Evolutionary conservation across 768 basidiomycete genomes (phyloP), one percentile per base, ranked within the genome.

Genomic region (Dacryopinax primogenitus): DNA sequence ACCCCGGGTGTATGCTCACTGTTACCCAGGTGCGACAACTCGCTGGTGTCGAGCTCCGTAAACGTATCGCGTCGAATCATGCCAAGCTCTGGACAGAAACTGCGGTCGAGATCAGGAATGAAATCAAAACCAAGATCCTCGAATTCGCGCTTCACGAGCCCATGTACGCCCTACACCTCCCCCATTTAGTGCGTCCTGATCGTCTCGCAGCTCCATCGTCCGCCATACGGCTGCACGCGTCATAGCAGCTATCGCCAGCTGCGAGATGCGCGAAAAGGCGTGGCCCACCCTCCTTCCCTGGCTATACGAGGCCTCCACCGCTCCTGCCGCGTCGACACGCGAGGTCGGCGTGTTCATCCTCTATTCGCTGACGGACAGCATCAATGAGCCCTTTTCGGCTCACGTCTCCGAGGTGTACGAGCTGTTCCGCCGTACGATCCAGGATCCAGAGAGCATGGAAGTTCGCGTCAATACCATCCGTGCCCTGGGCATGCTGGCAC

Each of bases 1-100:
- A 9, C 36, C 36, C 18, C 36, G 11, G 11, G 9, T 37, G 36
- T 44, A 23, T 44, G 18, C 41, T 44, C 18, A 44, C 41, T 3
- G 6, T 6, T 6, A 44, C 36, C 7, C 72, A 99, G 94, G 86
- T 97, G 68, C 90, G 93, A 67, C 96, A 99, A 84, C 83, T 99
- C 23, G 91, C 94, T 61, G 93, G 94, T 7, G 93, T 97, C 64
- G 96, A 99, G 77, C 81, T 97, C 74, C 83, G 95, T 70, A 99
- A 99, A 80, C 89, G 95, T 66, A 84, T 97, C 67, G 74, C 81
- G 30, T 82, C 85, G 73, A 86, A 86, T 71, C 89, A 87, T 69
- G 88, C 87, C 62, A 84, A 82, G 73, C 76, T 94, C 33, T 99
- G 96, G 96, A 78, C 84, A 21, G 78, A 82, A 65, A 81, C 91